Evolutionary conservation across 495 filamentous ascomycete species (phyloP), one percentile per base, ranked within the genome.

Genomic region (Hyaloscypha bicolor): DNA sequence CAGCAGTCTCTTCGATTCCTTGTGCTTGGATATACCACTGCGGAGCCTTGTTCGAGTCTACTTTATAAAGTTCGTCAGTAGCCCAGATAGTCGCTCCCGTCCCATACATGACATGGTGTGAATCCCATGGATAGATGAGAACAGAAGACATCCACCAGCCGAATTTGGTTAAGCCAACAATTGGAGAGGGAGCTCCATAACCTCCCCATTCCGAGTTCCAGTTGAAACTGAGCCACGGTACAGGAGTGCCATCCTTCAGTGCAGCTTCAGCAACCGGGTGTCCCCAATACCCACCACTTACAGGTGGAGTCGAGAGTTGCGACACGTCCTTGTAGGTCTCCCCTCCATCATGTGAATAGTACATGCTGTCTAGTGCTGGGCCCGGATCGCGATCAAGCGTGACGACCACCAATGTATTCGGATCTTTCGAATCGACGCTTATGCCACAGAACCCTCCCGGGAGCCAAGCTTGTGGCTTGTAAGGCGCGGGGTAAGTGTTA

Each of bases 351-450:
- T 63, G 61, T 32, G 61, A 63, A 29, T 45, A 35, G 19, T 63
- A 63, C 61, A 63, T 63, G 61, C 61, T 63, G 61, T 63, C 61
- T 21, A 39, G 61, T 22, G 61, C 61, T 63, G 61, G 61, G 14
- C 61, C 61, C 42, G 61, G 61, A 29, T 63, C 61, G 53, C 61
- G 61, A 55, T 63, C 61, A 55, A 63, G 29, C 9, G 61, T 45
- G 42, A 63, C 29, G 1, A 63, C 61, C 21, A 63, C 61, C 0
- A 63, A 55, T 37, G 61, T 63, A 31, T 63, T 55, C 2, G 61
- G 61, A 55, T 63, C 61, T 1, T 63, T 63, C 16, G 39, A n/a
- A 35, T 63, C 61, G 19, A 63, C 61, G 29, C 25, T 33, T n/a
- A 63, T 33, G 22, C 61, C 61, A 35, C 61, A 63, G 30, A 55